phyloP scores from a whole-genome alignment of 257 asterid genomes.

The Anisodus tanguticus region DNA sequence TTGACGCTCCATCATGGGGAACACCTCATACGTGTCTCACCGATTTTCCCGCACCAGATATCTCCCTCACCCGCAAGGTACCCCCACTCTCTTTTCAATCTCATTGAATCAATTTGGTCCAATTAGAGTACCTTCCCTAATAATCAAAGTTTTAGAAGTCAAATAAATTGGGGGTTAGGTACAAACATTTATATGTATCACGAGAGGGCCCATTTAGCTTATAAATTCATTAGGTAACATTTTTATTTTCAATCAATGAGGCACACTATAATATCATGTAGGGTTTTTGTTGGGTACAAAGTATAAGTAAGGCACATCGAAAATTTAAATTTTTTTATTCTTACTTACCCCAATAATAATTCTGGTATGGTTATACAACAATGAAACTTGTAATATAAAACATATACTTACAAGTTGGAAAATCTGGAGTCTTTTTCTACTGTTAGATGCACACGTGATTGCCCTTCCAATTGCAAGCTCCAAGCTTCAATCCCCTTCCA shows the following conservation, averaged over 20 bases:
- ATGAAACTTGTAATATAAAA: too few relatives aligned
- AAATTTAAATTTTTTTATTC: too few relatives aligned
- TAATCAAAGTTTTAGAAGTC: neutral
- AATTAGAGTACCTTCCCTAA: neutral
- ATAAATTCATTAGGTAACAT: neutral
- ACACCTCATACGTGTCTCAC: slow-evolving; percentile 77
- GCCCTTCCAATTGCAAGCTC: too few relatives aligned
- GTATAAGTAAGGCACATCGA: too few relatives aligned
- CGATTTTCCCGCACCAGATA: slow-evolving; percentile 65
- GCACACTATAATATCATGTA: too few relatives aligned
- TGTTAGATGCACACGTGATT: too few relatives aligned
- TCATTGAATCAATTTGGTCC: neutral
- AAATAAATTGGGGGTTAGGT: neutral
- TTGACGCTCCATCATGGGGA: slow-evolving; percentile 74
- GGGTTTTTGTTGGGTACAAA: too few relatives aligned
- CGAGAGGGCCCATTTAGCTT: neutral
- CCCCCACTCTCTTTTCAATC: neutral
- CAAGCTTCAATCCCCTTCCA: too few relatives aligned
- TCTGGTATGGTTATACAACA: too few relatives aligned
- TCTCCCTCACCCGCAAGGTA: slow-evolving; percentile 94
- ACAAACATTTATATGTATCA: neutral
- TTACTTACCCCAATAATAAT: too few relatives aligned
- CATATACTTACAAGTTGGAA: too few relatives aligned
- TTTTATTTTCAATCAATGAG: neutral
- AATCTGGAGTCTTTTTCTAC: too few relatives aligned